A percentile compares a stretch with the other conserved stretches of the same genome.
phyloP scores from a whole-genome alignment of 352 stramenopile species.

The Phytophthora sojae region DNA sequence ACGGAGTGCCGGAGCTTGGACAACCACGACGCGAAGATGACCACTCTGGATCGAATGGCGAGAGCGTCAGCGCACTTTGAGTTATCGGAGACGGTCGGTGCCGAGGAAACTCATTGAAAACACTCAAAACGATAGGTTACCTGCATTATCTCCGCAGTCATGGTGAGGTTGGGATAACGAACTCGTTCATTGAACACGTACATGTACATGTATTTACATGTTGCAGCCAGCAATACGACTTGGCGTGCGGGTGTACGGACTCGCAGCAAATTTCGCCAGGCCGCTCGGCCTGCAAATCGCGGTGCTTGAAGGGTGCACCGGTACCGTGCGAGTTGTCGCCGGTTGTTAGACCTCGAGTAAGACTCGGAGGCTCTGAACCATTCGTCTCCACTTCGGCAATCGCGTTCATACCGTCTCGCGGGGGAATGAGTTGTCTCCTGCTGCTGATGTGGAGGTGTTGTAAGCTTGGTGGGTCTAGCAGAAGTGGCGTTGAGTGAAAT shows the following conservation, averaged over 20 bases:
- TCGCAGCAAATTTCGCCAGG: background rate
- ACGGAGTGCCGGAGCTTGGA: background rate
- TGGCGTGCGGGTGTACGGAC: background rate
- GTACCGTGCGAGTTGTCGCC: background rate
- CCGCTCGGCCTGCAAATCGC: background rate
- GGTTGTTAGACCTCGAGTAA: background rate
- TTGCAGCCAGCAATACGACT: background rate
- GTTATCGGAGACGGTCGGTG: no score
- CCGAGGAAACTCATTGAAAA: background rate
- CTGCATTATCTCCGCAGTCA: no score
- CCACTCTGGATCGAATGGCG: background rate
- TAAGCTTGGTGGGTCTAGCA: background rate
- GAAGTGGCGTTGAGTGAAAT: no score
- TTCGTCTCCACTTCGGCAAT: background rate
- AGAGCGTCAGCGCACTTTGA: no score
- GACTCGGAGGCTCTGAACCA: background rate
- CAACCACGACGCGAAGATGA: background rate
- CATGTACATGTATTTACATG: background rate
- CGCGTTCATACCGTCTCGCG: no score
- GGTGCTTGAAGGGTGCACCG: background rate
- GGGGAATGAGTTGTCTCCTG: background rate
- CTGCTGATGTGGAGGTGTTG: background rate
- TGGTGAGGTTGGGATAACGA: no score
- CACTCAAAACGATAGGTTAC: no score
- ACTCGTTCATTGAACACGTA: no score